Base-by-base conservation (phyloP, 495 filamentous ascomycete species). In the Hyphodiscus hymeniophilus region DNA sequence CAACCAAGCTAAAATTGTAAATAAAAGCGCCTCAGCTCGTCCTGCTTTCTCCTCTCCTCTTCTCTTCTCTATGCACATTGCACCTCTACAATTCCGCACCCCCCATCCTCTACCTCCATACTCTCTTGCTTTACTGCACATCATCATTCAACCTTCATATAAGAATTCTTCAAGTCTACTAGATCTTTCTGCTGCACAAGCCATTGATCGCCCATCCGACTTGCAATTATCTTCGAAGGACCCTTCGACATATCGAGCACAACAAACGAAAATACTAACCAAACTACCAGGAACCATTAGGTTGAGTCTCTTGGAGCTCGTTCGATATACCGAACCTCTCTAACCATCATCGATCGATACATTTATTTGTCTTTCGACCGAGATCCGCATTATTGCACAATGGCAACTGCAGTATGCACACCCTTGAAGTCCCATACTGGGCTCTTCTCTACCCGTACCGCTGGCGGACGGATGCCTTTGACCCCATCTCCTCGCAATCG, bases 341-440 rank as follows among this genome's bases (percentile, higher is more conserved):
- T 49, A 28, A 28, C 26, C 26, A 60, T 57, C 60, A 56, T 64
- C 58, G 63, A 71, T 69, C 68, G 64, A 77, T 67, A 72, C 62
- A 65, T 67, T 69, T 48, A 61, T 5, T 72, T 74, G 66, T 64
- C 61, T 54, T 62, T 63, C 60, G 57, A 62, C 53, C 59, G 63
- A 66, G 64, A 60, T 57, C 54, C 47, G 28, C n/a, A 50, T 64
- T 64, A 64, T 54, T 60, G 47, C 66, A 76, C 56, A 60, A 98
- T 97, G 92, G 89, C 92, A 64, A 85, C 87, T 61, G 76, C 81
- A 66, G 83, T 96, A 63, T 85, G 86, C 46, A 98, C 92, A 47
- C 92, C 92, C 33, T 72, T 91, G 63, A 95, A 94, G 76, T 89
- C 84, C 74, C 91, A 95, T 66, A 79, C 84, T 66, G 87, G 87